Conservation (phyloP, 2,329 filamentous ascomycete genomes). For the Fusarium duplospermum region DNA sequence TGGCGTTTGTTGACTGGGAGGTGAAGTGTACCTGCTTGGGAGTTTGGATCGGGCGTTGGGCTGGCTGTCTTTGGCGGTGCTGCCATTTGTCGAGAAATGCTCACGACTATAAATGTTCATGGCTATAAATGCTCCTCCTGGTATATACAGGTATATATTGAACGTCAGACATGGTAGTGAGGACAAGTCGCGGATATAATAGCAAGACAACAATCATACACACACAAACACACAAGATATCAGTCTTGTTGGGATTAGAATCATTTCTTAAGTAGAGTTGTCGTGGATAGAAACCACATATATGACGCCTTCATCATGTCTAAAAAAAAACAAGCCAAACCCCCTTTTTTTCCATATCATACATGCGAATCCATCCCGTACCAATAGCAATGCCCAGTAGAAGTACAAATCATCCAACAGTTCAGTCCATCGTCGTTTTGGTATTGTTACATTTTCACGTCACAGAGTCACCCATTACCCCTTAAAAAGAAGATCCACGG, state of each 20-base stretch:
- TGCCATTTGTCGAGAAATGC: background rate
- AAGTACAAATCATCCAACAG: slow-evolving; percentile 43
- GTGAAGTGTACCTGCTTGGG: slow-evolving; percentile 2
- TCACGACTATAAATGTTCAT: background rate
- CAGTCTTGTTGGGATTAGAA: slow-evolving; percentile 19
- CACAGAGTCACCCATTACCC: background rate
- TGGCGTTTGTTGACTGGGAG: slow-evolving; percentile 40
- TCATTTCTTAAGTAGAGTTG: slow-evolving; percentile 45
- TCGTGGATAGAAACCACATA: slow-evolving; percentile 35
- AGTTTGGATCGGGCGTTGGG: background rate
- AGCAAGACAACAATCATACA: background rate
- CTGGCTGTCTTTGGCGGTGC: background rate
- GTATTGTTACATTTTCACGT: slow-evolving; percentile 37
- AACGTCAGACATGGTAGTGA: background rate
- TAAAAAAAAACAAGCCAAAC: slow-evolving; percentile 33
- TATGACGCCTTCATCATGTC: slow-evolving; percentile 39
- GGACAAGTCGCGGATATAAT: background rate
- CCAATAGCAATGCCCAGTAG: slow-evolving; percentile 38
- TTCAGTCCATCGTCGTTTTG: slow-evolving; percentile 27
- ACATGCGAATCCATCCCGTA: slow-evolving; percentile 37
- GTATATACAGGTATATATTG: background rate
- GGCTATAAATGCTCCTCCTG: too few species aligned
- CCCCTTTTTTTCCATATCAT: slow-evolving; percentile 37
- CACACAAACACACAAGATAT: background rate
- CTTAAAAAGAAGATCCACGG: slow-evolving; percentile 22